Conservation (phyloP, 2,329 filamentous ascomycete genomes). For the Fusarium liriodendri region DNA sequence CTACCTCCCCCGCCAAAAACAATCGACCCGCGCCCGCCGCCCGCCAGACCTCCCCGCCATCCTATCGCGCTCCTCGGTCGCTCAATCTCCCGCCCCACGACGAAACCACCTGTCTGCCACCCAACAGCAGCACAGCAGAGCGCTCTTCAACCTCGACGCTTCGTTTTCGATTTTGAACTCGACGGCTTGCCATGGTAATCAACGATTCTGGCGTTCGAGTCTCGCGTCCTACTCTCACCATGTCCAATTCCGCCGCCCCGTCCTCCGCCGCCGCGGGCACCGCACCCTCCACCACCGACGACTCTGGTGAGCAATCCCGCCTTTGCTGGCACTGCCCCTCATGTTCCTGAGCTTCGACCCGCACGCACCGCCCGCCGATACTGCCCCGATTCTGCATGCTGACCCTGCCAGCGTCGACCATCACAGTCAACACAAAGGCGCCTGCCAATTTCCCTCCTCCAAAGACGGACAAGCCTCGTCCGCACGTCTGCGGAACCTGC, state of each 20-base stretch:
- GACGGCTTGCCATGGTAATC: slow-evolving; percentile 51
- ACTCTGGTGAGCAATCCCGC: slow-evolving; percentile 54
- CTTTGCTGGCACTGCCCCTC: slow-evolving; percentile 48
- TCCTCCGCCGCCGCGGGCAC: slow-evolving; percentile 45
- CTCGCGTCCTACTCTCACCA: slow-evolving; percentile 50
- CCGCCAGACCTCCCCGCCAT: slow-evolving; percentile 40
- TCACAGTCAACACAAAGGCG: slow-evolving; percentile 62
- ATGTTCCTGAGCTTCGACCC: slow-evolving; percentile 43
- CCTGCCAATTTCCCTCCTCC: slow-evolving; percentile 75
- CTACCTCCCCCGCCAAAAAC: slow-evolving; percentile 38
- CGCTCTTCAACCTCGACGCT: background rate
- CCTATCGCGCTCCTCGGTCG: slow-evolving; percentile 35
- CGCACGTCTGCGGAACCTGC: slow-evolving; percentile 93
- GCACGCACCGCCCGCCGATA: slow-evolving; percentile 34
- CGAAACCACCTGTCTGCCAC: slow-evolving; percentile 25
- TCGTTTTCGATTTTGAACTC: slow-evolving; percentile 16
- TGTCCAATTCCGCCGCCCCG: slow-evolving; percentile 51
- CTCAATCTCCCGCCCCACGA: slow-evolving; percentile 42
- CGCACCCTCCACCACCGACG: slow-evolving; percentile 47
- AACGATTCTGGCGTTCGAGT: slow-evolving; percentile 53
- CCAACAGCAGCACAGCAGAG: slow-evolving; percentile 22
- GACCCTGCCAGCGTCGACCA: slow-evolving; percentile 58
- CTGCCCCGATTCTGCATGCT: slow-evolving; percentile 43
- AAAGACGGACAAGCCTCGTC: slow-evolving; percentile 97
- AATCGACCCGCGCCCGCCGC: slow-evolving; percentile 36